A percentile compares a stretch with the other conserved stretches of the same genome.
Conservation (phyloP, 2,329 filamentous ascomycete genomes). For the Teratosphaeria pseudoeucalypti region DNA sequence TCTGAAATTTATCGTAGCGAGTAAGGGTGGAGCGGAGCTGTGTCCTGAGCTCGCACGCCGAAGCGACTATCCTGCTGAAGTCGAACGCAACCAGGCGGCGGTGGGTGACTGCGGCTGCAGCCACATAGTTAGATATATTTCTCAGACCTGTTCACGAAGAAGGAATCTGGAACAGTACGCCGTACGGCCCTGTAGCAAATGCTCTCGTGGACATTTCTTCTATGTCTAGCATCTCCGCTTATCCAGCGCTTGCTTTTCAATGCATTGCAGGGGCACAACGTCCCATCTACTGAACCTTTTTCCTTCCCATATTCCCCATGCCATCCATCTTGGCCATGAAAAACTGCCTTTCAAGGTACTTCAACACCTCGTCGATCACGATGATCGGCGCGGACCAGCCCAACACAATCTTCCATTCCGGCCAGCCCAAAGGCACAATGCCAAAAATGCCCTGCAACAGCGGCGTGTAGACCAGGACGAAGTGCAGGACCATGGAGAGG, state of each 20-base stretch:
- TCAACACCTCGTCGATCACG: constrained; percentile 80
- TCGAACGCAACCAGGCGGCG: too few relatives aligned
- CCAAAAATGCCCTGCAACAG: constrained; percentile 82
- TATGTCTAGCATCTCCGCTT: background rate
- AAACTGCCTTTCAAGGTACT: constrained; percentile 53
- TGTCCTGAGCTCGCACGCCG: background rate
- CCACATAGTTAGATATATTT: too few relatives aligned
- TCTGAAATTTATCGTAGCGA: background rate
- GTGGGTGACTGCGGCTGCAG: too few relatives aligned
- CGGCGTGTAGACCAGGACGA: constrained; percentile 83
- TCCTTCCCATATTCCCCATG: constrained; percentile 4
- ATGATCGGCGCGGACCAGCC: constrained; percentile 84
- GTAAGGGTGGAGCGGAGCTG: background rate
- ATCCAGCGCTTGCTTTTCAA: background rate
- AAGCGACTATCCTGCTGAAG: too few relatives aligned
- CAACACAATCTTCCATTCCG: constrained; percentile 87
- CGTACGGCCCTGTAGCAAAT: too few relatives aligned
- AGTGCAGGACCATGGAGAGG: constrained; percentile 89
- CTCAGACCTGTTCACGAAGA: too few relatives aligned
- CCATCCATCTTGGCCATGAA: constrained; percentile 23
- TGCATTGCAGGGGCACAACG: background rate
- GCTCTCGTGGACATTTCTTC: background rate
- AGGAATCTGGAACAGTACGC: too few relatives aligned
- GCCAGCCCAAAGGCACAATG: constrained; percentile 74
- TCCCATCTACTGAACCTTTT: background rate